A percentile compares a stretch with the other conserved stretches of the same genome.
Conservation (phyloP, 2,329 filamentous ascomycete species). For the Xylariales sp. region DNA sequence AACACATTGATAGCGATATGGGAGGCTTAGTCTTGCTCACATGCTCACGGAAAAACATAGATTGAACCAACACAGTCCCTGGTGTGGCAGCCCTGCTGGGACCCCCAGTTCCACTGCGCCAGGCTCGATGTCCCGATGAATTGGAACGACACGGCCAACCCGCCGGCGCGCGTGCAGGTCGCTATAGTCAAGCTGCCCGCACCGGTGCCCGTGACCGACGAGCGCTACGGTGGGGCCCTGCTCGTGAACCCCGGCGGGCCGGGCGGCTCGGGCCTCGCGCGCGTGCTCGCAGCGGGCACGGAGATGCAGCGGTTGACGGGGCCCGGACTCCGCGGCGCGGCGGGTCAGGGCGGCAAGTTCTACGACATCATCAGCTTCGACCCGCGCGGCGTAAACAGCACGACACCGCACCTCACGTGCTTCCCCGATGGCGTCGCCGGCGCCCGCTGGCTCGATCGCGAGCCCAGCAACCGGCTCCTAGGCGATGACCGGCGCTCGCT, state of each 20-base stretch:
- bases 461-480: not conserved
- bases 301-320: conserved; percentile 31
- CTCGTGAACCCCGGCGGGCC: conserved; percentile 43
- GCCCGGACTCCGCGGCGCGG: conserved; percentile 19
- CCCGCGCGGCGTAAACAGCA: conserved; percentile 35
- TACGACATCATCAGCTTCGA: conserved; percentile 40
- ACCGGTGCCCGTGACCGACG: conserved; percentile 25
- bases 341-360: conserved; percentile 10
- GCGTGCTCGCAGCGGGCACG: conserved; percentile 25
- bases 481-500: not conserved
- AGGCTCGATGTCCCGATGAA: conserved; percentile 43
- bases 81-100: too few relatives aligned
- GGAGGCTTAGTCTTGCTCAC: too few relatives aligned
- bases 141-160: conserved; percentile 30
- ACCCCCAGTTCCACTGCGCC: too few relatives aligned
- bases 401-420: conserved; percentile 32
- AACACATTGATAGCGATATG: too few relatives aligned
- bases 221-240: conserved; percentile 39
- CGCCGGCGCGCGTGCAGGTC: conserved; percentile 30
- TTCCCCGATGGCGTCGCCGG: conserved; percentile 20
- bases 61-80: too few relatives aligned
- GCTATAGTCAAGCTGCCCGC: conserved; percentile 43
- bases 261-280: conserved; percentile 34
- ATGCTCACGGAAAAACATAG: too few relatives aligned
- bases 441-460: not conserved